Percentiles rank a stretch among this genome's conserved stretches.
These are phyloP conservation scores for Adansonia madagascariensis DNA, from an alignment of 441 rosid species.

Conservation along the genomic window DNA sequence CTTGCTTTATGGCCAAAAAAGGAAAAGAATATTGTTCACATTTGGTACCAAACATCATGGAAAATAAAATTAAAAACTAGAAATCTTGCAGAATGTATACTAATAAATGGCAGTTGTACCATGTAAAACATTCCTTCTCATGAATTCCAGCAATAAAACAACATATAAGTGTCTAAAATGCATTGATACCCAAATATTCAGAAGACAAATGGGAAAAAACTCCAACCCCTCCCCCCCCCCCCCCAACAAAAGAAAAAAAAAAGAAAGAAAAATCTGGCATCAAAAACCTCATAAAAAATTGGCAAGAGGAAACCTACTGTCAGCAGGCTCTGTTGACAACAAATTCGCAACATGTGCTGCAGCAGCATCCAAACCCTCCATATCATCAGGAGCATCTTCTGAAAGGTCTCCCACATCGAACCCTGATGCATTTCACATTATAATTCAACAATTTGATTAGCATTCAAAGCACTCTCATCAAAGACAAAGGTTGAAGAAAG, in stretches of 20 bases:
- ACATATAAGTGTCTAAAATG: not conserved
- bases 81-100: slow-evolving; percentile 1
- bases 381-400: slow-evolving; percentile 80
- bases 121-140: not conserved
- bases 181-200: slow-evolving; percentile 5
- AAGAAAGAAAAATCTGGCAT: not conserved
- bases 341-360: slow-evolving; percentile 86
- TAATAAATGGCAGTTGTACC: not conserved
- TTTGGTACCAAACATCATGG: not conserved
- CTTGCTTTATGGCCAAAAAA: slow-evolving; percentile 7
- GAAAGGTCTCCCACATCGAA: slow-evolving; percentile 83
- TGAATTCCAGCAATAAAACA: slow-evolving; percentile 12
- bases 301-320: slow-evolving; percentile 54
- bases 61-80: not conserved
- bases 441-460: not conserved
- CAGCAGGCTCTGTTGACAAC: slow-evolving; percentile 86
- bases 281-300: slow-evolving; percentile 16
- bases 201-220: not conserved
- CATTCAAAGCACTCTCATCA: slow-evolving; percentile 15
- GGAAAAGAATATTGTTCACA: not conserved
- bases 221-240: not conserved
- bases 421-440: slow-evolving; percentile 57
- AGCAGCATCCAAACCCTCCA: slow-evolving; percentile 87
- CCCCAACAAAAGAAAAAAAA: not conserved
- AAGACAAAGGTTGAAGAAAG: slow-evolving; percentile 9